A percentile compares a stretch with the other conserved stretches of the same genome.
phyloP scores from a whole-genome alignment of 2,329 filamentous ascomycete genomes.

The Pseudocercospora musae region DNA sequence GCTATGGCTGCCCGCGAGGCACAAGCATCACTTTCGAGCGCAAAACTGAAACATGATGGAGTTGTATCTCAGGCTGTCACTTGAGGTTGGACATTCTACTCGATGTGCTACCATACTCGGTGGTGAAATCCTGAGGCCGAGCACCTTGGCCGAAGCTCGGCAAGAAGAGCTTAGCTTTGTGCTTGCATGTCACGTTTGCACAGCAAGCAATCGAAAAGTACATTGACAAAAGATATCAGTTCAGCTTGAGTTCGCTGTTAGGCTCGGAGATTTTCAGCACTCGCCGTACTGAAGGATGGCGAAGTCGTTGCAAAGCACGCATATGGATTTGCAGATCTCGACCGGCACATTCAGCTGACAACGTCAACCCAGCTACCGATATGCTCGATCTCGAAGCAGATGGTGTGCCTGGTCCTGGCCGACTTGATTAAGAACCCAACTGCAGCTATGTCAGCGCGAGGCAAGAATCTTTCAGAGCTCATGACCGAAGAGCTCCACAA shows the following conservation, averaged over 20 bases:
- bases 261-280: background rate
- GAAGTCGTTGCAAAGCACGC: constrained; percentile 38
- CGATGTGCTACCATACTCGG: background rate
- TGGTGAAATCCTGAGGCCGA: background rate
- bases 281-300: constrained; percentile 45
- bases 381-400: constrained; percentile 49
- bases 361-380: constrained; percentile 42
- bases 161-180: background rate
- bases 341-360: constrained; percentile 38
- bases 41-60: background rate
- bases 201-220: background rate
- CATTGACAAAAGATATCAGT: too few relatives aligned
- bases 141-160: background rate
- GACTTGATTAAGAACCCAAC: constrained; percentile 37
- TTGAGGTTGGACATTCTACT: background rate
- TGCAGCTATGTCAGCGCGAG: constrained; percentile 24
- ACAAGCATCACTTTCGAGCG: background rate
- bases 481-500: constrained; percentile 29
- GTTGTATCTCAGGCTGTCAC: background rate
- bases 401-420: constrained; percentile 40
- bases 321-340: constrained; percentile 47
- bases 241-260: background rate
- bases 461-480: constrained; percentile 16
- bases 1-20: background rate
- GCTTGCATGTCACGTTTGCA: background rate